These are phyloP conservation scores for Batkoa obscura DNA, from an alignment of 371 early-diverging fungal species.

Conservation along the genomic window DNA sequence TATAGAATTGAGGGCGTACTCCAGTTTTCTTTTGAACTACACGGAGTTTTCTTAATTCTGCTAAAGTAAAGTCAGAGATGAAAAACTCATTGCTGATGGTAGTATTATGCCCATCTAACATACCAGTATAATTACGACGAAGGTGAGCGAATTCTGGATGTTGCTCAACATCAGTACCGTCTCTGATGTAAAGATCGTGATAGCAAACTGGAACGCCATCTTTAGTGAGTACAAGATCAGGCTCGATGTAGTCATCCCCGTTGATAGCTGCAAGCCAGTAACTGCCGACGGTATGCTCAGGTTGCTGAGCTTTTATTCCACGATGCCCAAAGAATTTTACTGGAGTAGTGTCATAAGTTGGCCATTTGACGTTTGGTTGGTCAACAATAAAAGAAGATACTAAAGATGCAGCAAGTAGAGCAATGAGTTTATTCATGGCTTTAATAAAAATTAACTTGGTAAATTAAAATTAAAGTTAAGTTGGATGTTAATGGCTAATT, in stretches of 20 bases:
- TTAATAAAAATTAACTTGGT: no score
- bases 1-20: conserved; percentile 17
- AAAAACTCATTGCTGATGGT: conserved; percentile 17
- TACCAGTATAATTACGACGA: conserved; percentile 10
- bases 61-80: conserved; percentile 18
- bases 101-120: conserved; percentile 3
- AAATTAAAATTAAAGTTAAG: no score
- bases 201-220: conserved; percentile 18
- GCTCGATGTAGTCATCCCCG: conserved; percentile 20
- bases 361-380: conserved; percentile 9
- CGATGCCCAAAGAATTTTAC: conserved; percentile 18
- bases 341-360: conserved; percentile 14
- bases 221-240: conserved; percentile 18
- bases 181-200: conserved; percentile 19
- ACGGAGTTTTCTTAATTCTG: conserved; percentile 12
- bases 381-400: background rate
- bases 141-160: conserved; percentile 14
- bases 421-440: no score
- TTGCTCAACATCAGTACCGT: conserved; percentile 13
- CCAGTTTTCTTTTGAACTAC: conserved; percentile 10
- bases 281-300: conserved; percentile 19
- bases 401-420: no score
- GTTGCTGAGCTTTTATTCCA: conserved; percentile 23
- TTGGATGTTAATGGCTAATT: no score
- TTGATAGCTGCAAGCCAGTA: conserved; percentile 20